Conservation (phyloP, 2,329 filamentous ascomycete genomes). For the Helotiales sp. region DNA sequence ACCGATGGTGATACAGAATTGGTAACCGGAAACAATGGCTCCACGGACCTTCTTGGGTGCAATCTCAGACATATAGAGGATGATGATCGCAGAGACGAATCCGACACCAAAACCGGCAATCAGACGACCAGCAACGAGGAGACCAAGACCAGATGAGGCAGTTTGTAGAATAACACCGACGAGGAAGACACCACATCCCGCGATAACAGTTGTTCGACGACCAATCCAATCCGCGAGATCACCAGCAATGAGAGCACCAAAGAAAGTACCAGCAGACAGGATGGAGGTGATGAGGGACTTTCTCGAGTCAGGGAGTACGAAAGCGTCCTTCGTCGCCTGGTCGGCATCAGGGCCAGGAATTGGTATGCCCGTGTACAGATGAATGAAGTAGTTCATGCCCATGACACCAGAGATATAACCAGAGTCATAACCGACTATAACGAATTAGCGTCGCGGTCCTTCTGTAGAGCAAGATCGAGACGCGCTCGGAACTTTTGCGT, state of each 20-base stretch:
- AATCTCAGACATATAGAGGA: constrained; percentile 50
- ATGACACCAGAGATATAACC: constrained; percentile 67
- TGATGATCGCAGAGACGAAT: constrained; percentile 77
- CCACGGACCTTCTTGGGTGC: constrained; percentile 72
- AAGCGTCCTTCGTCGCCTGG: constrained; percentile 17
- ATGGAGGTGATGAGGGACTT: constrained; percentile 66
- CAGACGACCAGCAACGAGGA: constrained; percentile 74
- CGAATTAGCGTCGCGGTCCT: too few species aligned
- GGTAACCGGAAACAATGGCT: constrained; percentile 78
- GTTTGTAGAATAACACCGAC: constrained; percentile 64
- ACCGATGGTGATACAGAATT: constrained; percentile 81
- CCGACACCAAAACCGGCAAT: constrained; percentile 77
- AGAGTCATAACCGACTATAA: constrained; percentile 74
- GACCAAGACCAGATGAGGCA: constrained; percentile 42
- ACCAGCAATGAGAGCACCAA: constrained; percentile 76
- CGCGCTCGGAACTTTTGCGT: too few species aligned
- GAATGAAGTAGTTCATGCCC: constrained; percentile 40
- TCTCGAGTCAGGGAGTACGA: constrained; percentile 43
- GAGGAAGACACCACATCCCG: constrained; percentile 66
- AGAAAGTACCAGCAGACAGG: constrained; percentile 77
- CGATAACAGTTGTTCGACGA: constrained; percentile 69
- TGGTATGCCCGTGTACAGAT: constrained; percentile 25
- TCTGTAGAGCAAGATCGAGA: too few species aligned
- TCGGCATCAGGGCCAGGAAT: constrained; percentile 22
- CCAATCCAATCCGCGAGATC: constrained; percentile 74